Evolutionary conservation across 2,329 filamentous ascomycete species (phyloP).

Genomic region (Immersiporthe knoxdaviesiana): DNA sequence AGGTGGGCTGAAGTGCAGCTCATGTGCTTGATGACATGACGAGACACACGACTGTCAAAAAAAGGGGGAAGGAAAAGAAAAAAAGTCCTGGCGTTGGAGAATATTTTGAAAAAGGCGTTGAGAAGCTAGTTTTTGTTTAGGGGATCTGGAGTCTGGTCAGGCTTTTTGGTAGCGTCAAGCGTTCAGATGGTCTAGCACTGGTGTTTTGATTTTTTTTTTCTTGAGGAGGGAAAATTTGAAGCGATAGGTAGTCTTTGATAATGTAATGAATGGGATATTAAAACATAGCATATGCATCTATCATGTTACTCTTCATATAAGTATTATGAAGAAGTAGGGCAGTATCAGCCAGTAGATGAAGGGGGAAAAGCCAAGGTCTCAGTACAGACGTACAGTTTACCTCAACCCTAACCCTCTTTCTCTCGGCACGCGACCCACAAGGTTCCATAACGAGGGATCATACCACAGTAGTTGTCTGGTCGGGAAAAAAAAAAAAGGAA

Average conservation of each 20-base stretch:
- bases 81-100: neutral
- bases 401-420: neutral
- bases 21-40: neutral
- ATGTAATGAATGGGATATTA: neutral
- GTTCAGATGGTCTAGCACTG: conserved; percentile 11
- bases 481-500: neutral
- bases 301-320: neutral
- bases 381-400: no score
- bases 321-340: neutral
- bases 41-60: neutral
- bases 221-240: no score
- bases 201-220: conserved; percentile 6
- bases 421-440: neutral
- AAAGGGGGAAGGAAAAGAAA: neutral
- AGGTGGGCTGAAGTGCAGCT: neutral
- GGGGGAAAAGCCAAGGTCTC: neutral
- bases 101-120: neutral
- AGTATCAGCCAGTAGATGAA: neutral
- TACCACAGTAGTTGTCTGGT: no score
- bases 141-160: conserved; percentile 2
- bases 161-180: conserved; percentile 2
- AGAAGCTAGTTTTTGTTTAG: neutral
- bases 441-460: neutral
- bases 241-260: neutral
- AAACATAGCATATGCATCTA: neutral